Evolutionary conservation across 331 rosid genomes (phyloP), one percentile per base, ranked within the genome.

Genomic region (Spiraea crenata): DNA sequence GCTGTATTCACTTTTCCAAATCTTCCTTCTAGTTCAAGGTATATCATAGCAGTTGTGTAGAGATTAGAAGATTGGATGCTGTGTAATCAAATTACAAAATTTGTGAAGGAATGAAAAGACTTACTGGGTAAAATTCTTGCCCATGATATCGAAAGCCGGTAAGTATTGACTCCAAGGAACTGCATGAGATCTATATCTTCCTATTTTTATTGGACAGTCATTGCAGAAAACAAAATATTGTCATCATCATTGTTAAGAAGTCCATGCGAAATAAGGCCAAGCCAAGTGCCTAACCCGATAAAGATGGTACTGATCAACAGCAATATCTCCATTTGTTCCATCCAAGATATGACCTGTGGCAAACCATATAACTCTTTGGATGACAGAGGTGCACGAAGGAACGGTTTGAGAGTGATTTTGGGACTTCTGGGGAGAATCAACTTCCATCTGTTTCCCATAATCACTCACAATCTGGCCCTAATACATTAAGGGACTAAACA

Each of bases 81-180:
- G 40, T 34, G 31, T 45, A 39, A 4, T 40, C 58, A 40, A 7
- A 38, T 13, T 12, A 6, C 13, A 69, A 14, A 69, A 12, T 54
- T 13, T 5, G 3, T 69, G 39, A 69, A 55, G 48, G 31, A 51
- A 12, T 13, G 51, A 68, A 17, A 39, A 39, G 1, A 7, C 64
- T 40, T 69, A 69, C 73, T 25, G 20, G 73, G 68, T 57, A 44
- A 20, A 54, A 88, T 78, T 84, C 95, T 76, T 50, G 89, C 83
- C 95, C 91, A 85, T 74, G 95, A 88, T 62, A 88, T 69, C 17
- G 95, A 88, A 51, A 88, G 80, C 9, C 87, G 87, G 52, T 85
- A 85, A 69, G 71, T 76, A 69, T 80, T 82, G 67, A 80, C 80
- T 65, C 87, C 87, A 46, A 69, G 78, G 65, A 34, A 2, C 0